phyloP scores from a whole-genome alignment of 2,329 filamentous ascomycete species.

The Hypoxylon sp. region DNA sequence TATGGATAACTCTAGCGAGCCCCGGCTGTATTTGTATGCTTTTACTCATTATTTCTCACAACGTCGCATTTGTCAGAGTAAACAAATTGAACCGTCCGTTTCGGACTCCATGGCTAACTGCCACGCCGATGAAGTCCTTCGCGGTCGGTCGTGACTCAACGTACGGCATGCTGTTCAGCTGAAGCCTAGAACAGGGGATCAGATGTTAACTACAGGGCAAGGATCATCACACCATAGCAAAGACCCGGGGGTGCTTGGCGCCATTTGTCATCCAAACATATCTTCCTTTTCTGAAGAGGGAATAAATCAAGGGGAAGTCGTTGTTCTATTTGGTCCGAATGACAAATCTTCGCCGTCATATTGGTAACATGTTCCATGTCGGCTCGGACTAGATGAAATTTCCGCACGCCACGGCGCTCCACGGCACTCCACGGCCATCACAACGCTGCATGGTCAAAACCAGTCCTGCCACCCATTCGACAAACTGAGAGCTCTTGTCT shows the following conservation, averaged over 20 bases:
- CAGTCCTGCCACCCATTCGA: neutral
- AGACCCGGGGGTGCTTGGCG: neutral
- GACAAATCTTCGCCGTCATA: neutral
- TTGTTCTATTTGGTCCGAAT: neutral
- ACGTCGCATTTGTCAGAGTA: conserved; percentile 14
- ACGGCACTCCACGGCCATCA: conserved; percentile 19
- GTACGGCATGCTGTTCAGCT: neutral
- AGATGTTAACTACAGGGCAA: neutral
- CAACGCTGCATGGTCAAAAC: neutral
- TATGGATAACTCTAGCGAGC: neutral
- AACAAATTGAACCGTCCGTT: neutral
- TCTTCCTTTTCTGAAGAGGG: neutral
- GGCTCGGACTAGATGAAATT: conserved; percentile 1
- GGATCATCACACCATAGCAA: conserved; percentile 4
- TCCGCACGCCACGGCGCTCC: neutral
- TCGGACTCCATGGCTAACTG: conserved; percentile 1
- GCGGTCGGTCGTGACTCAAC: neutral
- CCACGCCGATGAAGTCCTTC: neutral
- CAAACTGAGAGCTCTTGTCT: neutral
- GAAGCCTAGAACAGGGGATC: neutral
- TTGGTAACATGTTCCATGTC: neutral
- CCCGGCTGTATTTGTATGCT: conserved; percentile 8
- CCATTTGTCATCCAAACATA: neutral
- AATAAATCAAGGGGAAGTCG: neutral
- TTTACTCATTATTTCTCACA: neutral